Base-by-base conservation (phyloP, 768 basidiomycete species). In the Galerina sulciceps region DNA sequence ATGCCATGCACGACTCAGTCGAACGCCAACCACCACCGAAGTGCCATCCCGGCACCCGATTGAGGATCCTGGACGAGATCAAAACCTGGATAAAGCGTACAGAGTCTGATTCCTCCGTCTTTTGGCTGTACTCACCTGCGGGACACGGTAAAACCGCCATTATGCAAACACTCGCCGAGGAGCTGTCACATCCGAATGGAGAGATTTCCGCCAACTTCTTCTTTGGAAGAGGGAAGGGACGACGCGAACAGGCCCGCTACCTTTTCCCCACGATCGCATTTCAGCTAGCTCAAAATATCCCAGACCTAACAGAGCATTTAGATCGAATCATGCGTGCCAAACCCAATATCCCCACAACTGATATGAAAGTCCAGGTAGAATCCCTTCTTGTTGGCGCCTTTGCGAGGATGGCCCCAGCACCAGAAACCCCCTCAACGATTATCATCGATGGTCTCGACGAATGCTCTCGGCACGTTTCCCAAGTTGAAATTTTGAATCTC, bases 111-210 rank as follows among this genome's bases (percentile, higher is more conserved):
- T 22, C 36, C 2, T 35, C 18, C 9, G 48, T 66, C 22, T 23
- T 67, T 4, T 69, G 65, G 67, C 59, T 69, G 4, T 38, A 56
- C 23, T 66, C 71, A 0, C 66, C 65, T 1, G 67, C 69, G 10
- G 69, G 69, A 6, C 54, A 61, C 1, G 71, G 70, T 3, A 69
- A 69, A 43, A 58, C 71, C 0, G 60, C 67, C 2, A 50, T 76
- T 6, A 66, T 63, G 4, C 75, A 76, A 41, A 71, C 73, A 0
- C 56, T 74, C 2, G 62, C 70, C 6, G 65, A 72, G 15, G 8
- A 31, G 10, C 22, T 53, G 38, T 13, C 36, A 1, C 20, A n/a
- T 6, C 20, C 17, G 10, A 40, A n/a, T 15, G 51, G 51, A 15
- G 20, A 23, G 17, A 35, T 54, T 10, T 52, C 44, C 18, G 43